Evolutionary conservation across 2,329 filamentous ascomycete species (phyloP).

Genomic region (Colletotrichum euphorbiae): DNA sequence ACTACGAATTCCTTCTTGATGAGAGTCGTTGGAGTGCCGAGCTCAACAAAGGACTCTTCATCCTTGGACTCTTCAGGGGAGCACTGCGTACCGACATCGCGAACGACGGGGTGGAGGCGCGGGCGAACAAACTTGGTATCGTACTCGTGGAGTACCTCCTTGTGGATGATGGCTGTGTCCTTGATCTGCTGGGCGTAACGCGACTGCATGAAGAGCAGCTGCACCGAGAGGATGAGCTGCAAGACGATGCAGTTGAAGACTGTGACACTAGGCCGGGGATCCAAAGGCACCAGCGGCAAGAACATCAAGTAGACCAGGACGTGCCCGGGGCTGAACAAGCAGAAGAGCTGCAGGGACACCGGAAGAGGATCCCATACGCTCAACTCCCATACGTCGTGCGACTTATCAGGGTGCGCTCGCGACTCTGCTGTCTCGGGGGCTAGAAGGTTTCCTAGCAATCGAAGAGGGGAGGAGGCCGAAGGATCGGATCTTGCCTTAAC

Average conservation of each 20-base stretch:
- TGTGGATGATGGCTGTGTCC: slow-evolving; percentile 86
- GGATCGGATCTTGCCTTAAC: slow-evolving; percentile 91
- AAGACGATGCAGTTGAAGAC: slow-evolving; percentile 86
- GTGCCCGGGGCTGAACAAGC: slow-evolving; percentile 92
- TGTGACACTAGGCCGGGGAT: slow-evolving; percentile 85
- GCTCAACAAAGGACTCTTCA: slow-evolving; percentile 57
- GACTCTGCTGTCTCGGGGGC: slow-evolving; percentile 79
- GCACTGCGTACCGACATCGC: slow-evolving; percentile 84
- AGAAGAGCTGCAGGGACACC: slow-evolving; percentile 84
- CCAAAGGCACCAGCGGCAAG: slow-evolving; percentile 79
- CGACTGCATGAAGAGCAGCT: slow-evolving; percentile 79
- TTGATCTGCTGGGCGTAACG: slow-evolving; percentile 87
- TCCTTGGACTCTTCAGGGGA: slow-evolving; percentile 60
- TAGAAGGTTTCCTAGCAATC: slow-evolving; percentile 77
- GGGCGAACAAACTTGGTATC: slow-evolving; percentile 96
- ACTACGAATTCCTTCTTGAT: slow-evolving; percentile 83
- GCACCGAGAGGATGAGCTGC: slow-evolving; percentile 78
- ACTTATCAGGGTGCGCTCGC: slow-evolving; percentile 83
- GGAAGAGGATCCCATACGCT: slow-evolving; percentile 94
- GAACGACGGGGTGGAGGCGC: slow-evolving; percentile 81
- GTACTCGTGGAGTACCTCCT: slow-evolving; percentile 94
- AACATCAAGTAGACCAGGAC: slow-evolving; percentile 91
- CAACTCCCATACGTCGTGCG: slow-evolving; percentile 93
- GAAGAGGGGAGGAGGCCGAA: slow-evolving; percentile 80
- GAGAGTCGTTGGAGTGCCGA: slow-evolving; percentile 67